These are phyloP conservation scores for Lotus japonicus DNA, from an alignment of 306 rosid species.

Conservation along the genomic window DNA sequence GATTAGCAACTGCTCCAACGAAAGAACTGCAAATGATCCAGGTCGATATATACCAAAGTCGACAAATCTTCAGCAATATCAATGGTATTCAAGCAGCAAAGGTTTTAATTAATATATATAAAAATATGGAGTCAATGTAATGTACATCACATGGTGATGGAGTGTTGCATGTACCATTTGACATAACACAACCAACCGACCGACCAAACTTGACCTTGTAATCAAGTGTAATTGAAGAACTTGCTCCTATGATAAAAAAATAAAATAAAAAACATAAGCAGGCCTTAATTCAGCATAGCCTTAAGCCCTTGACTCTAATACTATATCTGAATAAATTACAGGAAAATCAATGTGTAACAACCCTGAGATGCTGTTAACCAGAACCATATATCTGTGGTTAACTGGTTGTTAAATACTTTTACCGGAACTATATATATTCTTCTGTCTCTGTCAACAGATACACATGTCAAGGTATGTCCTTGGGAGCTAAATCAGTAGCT, in stretches of 20 bases:
- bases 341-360: not conserved
- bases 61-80: not conserved
- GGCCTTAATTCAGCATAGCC: conserved; percentile 8
- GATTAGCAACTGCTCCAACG: not conserved
- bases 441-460: not conserved
- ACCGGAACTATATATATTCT: not conserved
- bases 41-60: not conserved
- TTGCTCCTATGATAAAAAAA: not conserved
- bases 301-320: not conserved
- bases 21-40: not conserved
- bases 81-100: not conserved
- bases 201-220: not conserved
- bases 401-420: no score
- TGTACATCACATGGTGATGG: not conserved
- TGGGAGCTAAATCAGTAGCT: conserved; percentile 3
- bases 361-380: not conserved
- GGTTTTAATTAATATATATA: not conserved
- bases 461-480: conserved; percentile 39
- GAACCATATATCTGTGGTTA: not conserved
- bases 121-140: not conserved
- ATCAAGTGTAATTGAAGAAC: not conserved
- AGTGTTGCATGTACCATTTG: not conserved
- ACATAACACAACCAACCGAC: not conserved
- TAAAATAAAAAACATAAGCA: not conserved
- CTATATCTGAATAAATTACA: not conserved